phyloP scores from a whole-genome alignment of 2,329 filamentous ascomycete genomes.

The Tolypocladium album region DNA sequence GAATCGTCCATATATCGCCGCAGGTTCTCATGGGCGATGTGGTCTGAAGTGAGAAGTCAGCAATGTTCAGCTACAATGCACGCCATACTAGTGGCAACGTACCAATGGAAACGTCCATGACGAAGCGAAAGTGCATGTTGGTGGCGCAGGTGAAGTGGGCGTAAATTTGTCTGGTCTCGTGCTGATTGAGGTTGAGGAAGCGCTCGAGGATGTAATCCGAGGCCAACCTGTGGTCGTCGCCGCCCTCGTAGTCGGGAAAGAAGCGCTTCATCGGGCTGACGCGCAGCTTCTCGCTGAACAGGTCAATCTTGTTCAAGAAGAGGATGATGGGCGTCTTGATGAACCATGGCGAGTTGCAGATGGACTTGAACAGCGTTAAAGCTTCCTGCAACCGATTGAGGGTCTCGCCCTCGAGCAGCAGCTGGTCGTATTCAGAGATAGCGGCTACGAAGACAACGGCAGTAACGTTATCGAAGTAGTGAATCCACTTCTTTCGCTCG shows the following conservation, averaged over 20 bases:
- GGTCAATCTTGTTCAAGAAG: conserved; percentile 84
- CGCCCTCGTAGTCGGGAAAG: conserved; percentile 87
- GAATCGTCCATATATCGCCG: no score
- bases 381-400: conserved; percentile 92
- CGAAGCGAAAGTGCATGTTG: conserved; percentile 97
- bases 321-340: conserved; percentile 83
- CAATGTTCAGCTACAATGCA: no score
- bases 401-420: conserved; percentile 92
- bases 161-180: conserved; percentile 99
- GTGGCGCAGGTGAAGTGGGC: conserved; percentile 99
- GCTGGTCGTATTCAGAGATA: conserved; percentile 94
- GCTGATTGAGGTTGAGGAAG: conserved; percentile 96
- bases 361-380: conserved; percentile 75
- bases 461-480: conserved; percentile 96
- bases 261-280: conserved; percentile 80
- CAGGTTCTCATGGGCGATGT: no score
- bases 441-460: conserved; percentile 94
- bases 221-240: conserved; percentile 87
- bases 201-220: conserved; percentile 99
- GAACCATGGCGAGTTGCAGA: conserved; percentile 85
- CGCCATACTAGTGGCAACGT: conserved; percentile 22
- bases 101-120: conserved; percentile 99
- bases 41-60: no score
- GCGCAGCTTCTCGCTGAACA: conserved; percentile 77
- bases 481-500: conserved; percentile 98